These are phyloP conservation scores for Quaeritorhiza haematococci DNA, from an alignment of 371 early-diverging fungal genomes.

Conservation along the genomic window DNA sequence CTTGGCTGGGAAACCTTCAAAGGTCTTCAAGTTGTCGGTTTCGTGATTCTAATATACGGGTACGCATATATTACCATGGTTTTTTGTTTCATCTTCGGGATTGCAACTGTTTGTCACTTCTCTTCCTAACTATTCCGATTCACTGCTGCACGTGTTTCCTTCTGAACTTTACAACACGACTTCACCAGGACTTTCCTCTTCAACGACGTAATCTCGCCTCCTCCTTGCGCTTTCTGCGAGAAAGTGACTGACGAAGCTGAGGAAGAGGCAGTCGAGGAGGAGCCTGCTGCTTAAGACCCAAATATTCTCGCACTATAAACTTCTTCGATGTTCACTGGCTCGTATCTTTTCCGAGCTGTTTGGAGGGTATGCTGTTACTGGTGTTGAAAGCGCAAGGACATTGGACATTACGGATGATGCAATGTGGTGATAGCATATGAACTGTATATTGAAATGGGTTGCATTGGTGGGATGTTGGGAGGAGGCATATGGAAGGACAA, in stretches of 20 bases:
- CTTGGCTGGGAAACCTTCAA: conserved; percentile 93
- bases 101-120: neutral
- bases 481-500: no score
- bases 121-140: neutral
- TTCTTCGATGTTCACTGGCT: no score
- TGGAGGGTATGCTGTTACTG: no score
- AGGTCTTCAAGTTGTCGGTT: conserved; percentile 84
- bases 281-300: no score
- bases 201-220: conserved; percentile 75
- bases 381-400: no score
- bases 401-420: no score
- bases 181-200: conserved; percentile 68
- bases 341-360: no score
- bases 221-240: conserved; percentile 14
- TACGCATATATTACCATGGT: conserved; percentile 2
- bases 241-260: neutral
- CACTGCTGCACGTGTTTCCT: neutral
- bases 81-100: neutral
- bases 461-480: no score
- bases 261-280: neutral
- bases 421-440: no score
- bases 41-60: conserved; percentile 78
- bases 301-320: no score
- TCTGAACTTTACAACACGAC: neutral
- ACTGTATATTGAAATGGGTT: no score